These are phyloP conservation scores for Trichoderma koningiopsis DNA, from an alignment of 2,329 filamentous ascomycete genomes.

Conservation along the genomic window DNA sequence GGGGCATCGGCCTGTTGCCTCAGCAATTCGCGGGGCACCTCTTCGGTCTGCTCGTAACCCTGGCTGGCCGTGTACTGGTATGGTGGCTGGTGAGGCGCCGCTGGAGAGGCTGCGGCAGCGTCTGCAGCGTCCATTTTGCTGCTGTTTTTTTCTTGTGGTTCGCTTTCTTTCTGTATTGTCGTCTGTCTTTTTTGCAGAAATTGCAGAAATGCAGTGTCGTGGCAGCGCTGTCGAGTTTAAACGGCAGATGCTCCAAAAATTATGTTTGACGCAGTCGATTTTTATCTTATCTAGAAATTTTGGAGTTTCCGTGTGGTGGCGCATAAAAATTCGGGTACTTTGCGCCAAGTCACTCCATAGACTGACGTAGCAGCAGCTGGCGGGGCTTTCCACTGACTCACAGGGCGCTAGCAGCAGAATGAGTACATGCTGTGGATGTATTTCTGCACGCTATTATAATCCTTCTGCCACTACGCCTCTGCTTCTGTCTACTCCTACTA, in stretches of 20 bases:
- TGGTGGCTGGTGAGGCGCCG: slow-evolving; percentile 49
- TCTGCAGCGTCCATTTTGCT: slow-evolving; percentile 23
- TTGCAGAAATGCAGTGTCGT: not conserved
- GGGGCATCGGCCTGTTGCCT: slow-evolving; percentile 32
- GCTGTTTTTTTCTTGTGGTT: not conserved
- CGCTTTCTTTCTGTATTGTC: not conserved
- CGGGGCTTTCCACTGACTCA: slow-evolving; percentile 9
- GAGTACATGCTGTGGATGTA: slow-evolving; percentile 13
- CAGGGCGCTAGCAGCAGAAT: not conserved
- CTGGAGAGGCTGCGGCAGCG: slow-evolving; percentile 37
- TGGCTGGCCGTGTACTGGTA: slow-evolving; percentile 48
- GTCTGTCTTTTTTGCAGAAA: too few relatives aligned
- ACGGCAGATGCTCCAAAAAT: not conserved
- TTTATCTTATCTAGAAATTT: slow-evolving; percentile 29
- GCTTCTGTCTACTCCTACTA: too few relatives aligned
- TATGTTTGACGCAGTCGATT: slow-evolving; percentile 3
- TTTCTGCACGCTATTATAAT: too few relatives aligned
- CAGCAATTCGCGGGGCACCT: slow-evolving; percentile 38
- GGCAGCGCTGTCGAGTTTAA: not conserved
- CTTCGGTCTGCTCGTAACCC: slow-evolving; percentile 46
- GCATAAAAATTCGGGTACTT: slow-evolving; percentile 20
- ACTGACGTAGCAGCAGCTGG: not conserved
- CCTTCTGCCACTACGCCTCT: not conserved
- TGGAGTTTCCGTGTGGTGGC: slow-evolving; percentile 22
- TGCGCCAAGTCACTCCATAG: not conserved